Percentiles rank a stretch among this genome's conserved stretches.
phyloP scores from a whole-genome alignment of 1,139 yeast species.

The Suhomyces yuchorum region DNA sequence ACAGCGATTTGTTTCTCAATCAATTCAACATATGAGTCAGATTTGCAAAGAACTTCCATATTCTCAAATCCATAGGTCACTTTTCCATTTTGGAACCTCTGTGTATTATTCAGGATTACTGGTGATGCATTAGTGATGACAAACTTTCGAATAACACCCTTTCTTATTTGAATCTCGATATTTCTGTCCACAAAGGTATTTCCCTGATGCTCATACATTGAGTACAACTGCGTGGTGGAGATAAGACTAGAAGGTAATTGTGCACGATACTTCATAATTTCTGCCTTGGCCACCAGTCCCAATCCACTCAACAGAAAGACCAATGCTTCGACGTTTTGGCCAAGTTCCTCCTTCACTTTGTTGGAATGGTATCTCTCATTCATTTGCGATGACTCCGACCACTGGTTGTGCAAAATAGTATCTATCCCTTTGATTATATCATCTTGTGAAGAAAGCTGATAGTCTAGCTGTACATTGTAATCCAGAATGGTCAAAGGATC shows the following conservation, averaged over 20 bases:
- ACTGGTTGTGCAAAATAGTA: conserved; percentile 37
- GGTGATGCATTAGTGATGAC: conserved; percentile 50
- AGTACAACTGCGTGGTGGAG: conserved; percentile 43
- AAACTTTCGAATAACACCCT: conserved; percentile 40
- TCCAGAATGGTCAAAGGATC: conserved; percentile 28
- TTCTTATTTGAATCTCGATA: conserved; percentile 37
- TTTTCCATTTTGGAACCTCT: conserved; percentile 35
- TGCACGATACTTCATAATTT: conserved; percentile 38
- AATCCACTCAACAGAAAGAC: conserved; percentile 40
- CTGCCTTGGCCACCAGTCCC: conserved; percentile 40
- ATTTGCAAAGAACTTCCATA: conserved; percentile 40
- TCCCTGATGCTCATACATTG: conserved; percentile 43
- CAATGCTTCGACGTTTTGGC: conserved; percentile 27
- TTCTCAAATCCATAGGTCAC: conserved; percentile 50
- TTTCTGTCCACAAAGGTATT: conserved; percentile 48
- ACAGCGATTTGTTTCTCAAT: conserved; percentile 18
- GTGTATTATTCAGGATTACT: conserved; percentile 42
- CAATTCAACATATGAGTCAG: conserved; percentile 26
- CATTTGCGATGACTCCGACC: conserved; percentile 40
- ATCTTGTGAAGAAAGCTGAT: conserved; percentile 35
- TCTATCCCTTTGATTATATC: conserved; percentile 39
- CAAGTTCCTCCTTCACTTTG: conserved; percentile 13
- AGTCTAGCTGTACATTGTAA: conserved; percentile 44
- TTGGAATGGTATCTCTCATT: conserved; percentile 26
- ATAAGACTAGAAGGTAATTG: conserved; percentile 39